These are phyloP conservation scores for Rhododendron molle DNA, from an alignment of 148 eudicot genomes.

Conservation along the genomic window DNA sequence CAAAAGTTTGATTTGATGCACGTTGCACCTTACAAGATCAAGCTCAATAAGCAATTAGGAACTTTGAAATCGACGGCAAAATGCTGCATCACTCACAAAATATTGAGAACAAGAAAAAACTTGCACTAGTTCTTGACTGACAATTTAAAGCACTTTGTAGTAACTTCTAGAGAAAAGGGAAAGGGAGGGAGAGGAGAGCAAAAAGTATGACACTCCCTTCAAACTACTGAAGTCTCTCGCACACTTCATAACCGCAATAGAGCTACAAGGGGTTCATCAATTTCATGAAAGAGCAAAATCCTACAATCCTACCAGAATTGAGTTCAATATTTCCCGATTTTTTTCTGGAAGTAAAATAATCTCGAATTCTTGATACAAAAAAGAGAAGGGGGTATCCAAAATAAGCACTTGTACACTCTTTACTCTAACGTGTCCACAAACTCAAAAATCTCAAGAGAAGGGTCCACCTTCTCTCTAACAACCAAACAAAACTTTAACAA, in stretches of 20 bases:
- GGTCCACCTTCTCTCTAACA: neutral
- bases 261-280: neutral
- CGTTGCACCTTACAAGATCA: neutral
- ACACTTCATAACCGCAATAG: neutral
- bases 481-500: neutral
- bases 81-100: neutral
- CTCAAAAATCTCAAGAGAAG: neutral
- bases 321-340: neutral
- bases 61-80: neutral
- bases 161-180: neutral
- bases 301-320: neutral
- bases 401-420: neutral
- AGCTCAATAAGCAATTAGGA: neutral
- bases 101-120: neutral
- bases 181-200: neutral
- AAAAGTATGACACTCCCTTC: neutral
- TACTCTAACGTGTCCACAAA: neutral
- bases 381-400: neutral
- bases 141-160: neutral
- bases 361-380: neutral
- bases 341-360: neutral
- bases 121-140: neutral
- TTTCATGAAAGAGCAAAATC: neutral
- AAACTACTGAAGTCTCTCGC: neutral
- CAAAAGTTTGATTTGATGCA: neutral